phyloP scores from a whole-genome alignment of 768 basidiomycete genomes.

The Podaxis sp. region DNA sequence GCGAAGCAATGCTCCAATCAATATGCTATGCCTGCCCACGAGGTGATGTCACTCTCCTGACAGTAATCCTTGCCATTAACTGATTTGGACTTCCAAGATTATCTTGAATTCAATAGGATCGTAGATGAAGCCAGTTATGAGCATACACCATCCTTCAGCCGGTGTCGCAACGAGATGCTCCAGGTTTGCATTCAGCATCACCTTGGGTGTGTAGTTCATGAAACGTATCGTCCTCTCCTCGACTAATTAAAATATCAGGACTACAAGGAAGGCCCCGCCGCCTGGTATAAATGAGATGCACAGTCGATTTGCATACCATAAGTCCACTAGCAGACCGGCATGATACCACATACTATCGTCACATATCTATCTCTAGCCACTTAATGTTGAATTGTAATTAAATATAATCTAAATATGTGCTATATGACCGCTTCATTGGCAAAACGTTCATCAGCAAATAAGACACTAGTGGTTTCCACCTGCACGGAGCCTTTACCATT shows the following conservation, averaged over 20 bases:
- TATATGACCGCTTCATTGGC: constrained; percentile 4
- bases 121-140: background rate
- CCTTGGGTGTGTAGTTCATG: background rate
- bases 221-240: background rate
- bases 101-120: constrained; percentile 3
- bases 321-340: background rate
- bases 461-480: constrained; percentile 33
- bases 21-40: constrained; percentile 2
- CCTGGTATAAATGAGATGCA: background rate
- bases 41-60: background rate
- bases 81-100: background rate
- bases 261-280: background rate
- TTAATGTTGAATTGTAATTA: background rate
- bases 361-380: background rate
- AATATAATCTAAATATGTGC: background rate
- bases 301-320: background rate
- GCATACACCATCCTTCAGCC: background rate
- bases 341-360: background rate
- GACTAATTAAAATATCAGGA: background rate
- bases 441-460: constrained; percentile 39
- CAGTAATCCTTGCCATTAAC: background rate
- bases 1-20: constrained; percentile 1
- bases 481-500: constrained; percentile 23
- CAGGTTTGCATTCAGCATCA: constrained; percentile 10
- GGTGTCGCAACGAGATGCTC: background rate